Conservation (phyloP, 2,329 filamentous ascomycete genomes). For the Aureobasidium namibiae region DNA sequence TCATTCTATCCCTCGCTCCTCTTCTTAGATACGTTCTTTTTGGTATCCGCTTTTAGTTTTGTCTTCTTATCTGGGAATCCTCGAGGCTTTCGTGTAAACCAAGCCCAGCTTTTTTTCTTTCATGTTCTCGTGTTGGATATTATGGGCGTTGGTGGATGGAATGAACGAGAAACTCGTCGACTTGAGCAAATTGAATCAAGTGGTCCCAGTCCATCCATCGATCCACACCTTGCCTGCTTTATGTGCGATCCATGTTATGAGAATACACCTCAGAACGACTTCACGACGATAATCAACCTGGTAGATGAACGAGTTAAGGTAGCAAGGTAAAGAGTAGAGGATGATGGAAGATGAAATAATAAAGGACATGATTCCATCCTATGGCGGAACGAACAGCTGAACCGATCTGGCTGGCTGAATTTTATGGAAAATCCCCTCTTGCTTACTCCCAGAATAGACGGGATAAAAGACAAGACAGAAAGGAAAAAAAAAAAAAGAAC, state of each 20-base stretch:
- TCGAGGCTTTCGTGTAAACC: slow-evolving; percentile 1
- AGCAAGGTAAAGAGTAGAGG: background rate
- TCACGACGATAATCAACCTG: background rate
- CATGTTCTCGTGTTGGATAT: background rate
- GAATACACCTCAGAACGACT: no score
- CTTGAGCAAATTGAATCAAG: background rate
- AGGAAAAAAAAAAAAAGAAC: background rate
- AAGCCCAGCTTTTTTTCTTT: background rate
- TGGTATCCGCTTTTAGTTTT: background rate
- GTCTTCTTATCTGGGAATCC: background rate
- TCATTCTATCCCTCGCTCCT: background rate
- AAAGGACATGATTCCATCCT: background rate
- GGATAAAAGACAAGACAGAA: background rate
- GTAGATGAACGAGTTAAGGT: background rate
- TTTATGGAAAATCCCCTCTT: background rate
- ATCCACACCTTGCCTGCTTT: background rate
- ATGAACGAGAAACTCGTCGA: background rate
- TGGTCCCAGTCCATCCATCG: background rate
- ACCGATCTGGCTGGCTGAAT: background rate
- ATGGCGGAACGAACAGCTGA: background rate
- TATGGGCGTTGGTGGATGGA: background rate
- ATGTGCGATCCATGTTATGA: background rate
- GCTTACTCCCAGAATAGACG: no score
- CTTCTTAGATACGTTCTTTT: background rate
- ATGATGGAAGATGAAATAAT: background rate